Evolutionary conservation across 768 basidiomycete species (phyloP), one percentile per base, ranked within the genome.

Genomic region (Mycena vulgaris): DNA sequence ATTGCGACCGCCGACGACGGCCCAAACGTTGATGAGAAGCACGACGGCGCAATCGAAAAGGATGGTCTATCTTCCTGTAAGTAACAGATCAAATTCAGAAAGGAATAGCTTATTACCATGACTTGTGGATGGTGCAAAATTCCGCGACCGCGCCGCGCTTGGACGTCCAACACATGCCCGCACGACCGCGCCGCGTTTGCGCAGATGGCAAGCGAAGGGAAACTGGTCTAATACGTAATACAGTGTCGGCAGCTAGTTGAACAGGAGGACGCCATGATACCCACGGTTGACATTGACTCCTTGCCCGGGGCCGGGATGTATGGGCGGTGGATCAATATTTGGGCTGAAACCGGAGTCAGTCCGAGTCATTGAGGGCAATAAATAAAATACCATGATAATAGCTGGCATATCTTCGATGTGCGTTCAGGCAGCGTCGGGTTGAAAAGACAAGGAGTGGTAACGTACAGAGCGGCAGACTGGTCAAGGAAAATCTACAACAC

Each of bases 141-240:
- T 14, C 52, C 60, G 17, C 60, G 52, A 11, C 60, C 82, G 5
- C 82, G 81, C 11, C 75, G 68, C 16, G 82, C 68, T 68, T 83
- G 81, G 3, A 79, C 76, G 58, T 85, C 84, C 53, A 88, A 72
- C 56, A 90, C 87, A 68, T 84, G 84, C 17, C 83, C 81, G 42
- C 83, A 83, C 3, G 85, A 84, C 17, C 51, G 27, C 17, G 51
- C 51, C 10, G 51, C 51, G 30, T 52, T 52, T 28, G 51, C 51
- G 28, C 51, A 52, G 27, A 52, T 52, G 5, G 51, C 51, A 17
- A 52, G 51, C 30, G 51, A 52, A 3, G 51, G 66, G 42, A 68
- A 67, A 0, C n/a, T 87, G 61, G 86, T 82, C 88, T 82, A 14
- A 81, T 83, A 31, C 35, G 14, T 14, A 37, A 14, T 37, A 17